Conservation (phyloP, 352 stramenopile species). For the Thalassiosira ordinaria region DNA sequence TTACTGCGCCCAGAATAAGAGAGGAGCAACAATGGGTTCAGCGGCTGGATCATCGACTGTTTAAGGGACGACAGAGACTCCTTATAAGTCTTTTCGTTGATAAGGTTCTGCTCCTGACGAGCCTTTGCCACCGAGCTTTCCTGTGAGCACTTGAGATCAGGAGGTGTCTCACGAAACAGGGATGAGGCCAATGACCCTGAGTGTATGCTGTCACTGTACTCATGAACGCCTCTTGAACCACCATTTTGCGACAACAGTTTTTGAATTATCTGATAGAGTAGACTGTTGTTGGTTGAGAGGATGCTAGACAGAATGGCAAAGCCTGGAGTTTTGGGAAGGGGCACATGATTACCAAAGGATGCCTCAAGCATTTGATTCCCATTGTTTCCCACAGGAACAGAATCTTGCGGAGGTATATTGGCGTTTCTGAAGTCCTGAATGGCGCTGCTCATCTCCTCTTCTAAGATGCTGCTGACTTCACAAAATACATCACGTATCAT, state of each 20-base stretch:
- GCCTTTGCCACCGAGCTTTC: constrained; percentile 11
- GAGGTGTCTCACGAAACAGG: constrained; percentile 58
- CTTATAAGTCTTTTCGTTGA: constrained; percentile 30
- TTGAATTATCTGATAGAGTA: constrained; percentile 49
- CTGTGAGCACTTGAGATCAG: constrained; percentile 26
- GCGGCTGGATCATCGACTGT: constrained; percentile 46
- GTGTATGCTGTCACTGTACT: constrained; percentile 34
- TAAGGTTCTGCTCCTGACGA: constrained; percentile 31
- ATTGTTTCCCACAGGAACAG: neutral
- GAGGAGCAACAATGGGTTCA: constrained; percentile 39
- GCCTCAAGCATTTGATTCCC: constrained; percentile 42
- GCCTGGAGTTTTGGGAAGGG: constrained; percentile 70
- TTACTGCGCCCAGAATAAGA: constrained; percentile 35
- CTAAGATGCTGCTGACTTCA: constrained; percentile 20
- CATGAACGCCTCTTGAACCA: constrained; percentile 24
- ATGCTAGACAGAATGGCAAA: constrained; percentile 73
- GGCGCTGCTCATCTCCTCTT: constrained; percentile 34
- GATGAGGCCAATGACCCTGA: constrained; percentile 43
- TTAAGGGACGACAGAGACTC: constrained; percentile 32
- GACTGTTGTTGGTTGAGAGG: constrained; percentile 52
- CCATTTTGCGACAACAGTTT: constrained; percentile 43
- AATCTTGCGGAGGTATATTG: constrained; percentile 27
- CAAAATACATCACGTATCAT: constrained; percentile 45
- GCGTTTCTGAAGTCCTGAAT: constrained; percentile 54
- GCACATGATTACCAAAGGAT: constrained; percentile 43